A percentile compares a stretch with the other conserved stretches of the same genome.
Evolutionary conservation across 352 stramenopile genomes (phyloP).

Genomic region (Peronosclerospora sorghi): DNA sequence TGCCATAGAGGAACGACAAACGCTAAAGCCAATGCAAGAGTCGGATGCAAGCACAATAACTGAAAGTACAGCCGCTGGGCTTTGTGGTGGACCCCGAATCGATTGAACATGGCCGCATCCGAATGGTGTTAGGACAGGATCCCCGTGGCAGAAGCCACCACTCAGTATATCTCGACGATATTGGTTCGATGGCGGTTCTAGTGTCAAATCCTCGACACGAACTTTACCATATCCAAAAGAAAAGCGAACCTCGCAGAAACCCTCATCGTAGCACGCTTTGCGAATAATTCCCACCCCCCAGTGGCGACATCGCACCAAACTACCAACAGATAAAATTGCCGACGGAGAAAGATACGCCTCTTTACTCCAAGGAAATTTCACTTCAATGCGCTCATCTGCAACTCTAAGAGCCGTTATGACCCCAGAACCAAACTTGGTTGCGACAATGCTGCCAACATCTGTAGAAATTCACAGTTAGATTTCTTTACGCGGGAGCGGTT

Average conservation of each 20-base stretch:
- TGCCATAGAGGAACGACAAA: neutral
- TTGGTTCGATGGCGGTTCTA: slow-evolving; percentile 31
- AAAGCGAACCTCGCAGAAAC: slow-evolving; percentile 54
- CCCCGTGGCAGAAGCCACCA: slow-evolving; percentile 25
- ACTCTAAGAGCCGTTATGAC: slow-evolving; percentile 52
- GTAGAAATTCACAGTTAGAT: neutral
- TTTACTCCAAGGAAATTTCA: slow-evolving; percentile 60
- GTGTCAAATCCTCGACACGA: slow-evolving; percentile 33
- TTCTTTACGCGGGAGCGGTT: neutral
- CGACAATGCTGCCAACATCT: slow-evolving; percentile 57
- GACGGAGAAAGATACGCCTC: slow-evolving; percentile 43
- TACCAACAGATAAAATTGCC: slow-evolving; percentile 34
- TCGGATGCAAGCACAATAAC: slow-evolving; percentile 15
- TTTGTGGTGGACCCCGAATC: slow-evolving; percentile 15
- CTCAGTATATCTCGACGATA: slow-evolving; percentile 14
- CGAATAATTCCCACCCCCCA: slow-evolving; percentile 60
- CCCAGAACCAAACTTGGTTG: slow-evolving; percentile 46
- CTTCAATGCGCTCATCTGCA: slow-evolving; percentile 41
- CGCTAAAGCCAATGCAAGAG: neutral
- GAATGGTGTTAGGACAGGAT: slow-evolving; percentile 65
- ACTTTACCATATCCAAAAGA: slow-evolving; percentile 49
- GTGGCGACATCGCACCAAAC: slow-evolving; percentile 32
- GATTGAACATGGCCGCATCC: slow-evolving; percentile 37
- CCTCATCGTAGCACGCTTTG: slow-evolving; percentile 42
- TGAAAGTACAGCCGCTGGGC: slow-evolving; percentile 5